Conservation (phyloP, 208 protist species). For the Trypanosoma avium region DNA sequence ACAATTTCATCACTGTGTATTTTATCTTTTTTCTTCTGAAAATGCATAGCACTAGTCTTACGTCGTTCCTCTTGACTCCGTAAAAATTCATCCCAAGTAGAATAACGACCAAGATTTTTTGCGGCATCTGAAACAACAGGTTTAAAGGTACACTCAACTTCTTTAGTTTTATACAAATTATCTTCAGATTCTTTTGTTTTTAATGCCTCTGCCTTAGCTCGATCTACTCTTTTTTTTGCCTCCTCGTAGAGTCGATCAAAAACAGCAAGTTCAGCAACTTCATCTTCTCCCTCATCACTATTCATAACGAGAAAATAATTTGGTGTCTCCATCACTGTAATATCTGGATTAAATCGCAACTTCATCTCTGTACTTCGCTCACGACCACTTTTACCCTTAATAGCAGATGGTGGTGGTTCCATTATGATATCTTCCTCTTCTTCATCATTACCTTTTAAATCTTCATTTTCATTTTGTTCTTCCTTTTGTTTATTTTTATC, state of each 20-base stretch:
- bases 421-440: neutral
- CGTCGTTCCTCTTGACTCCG: conserved; percentile 18
- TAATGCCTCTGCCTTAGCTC: neutral
- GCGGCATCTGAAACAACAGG: conserved; percentile 27
- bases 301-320: conserved; percentile 27
- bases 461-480: neutral
- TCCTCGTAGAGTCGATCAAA: conserved; percentile 43
- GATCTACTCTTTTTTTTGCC: conserved; percentile 17
- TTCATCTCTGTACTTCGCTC: conserved; percentile 20
- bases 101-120: conserved; percentile 14
- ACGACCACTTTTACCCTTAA: conserved; percentile 22
- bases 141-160: conserved; percentile 26
- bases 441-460: neutral
- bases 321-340: conserved; percentile 25
- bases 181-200: neutral
- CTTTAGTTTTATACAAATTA: neutral
- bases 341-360: conserved; percentile 16
- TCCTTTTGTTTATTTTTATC: neutral
- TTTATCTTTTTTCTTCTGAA: conserved; percentile 27
- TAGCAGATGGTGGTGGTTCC: conserved; percentile 1
- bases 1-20: conserved; percentile 15
- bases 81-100: conserved; percentile 26
- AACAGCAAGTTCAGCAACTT: conserved; percentile 17
- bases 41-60: conserved; percentile 20
- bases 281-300: conserved; percentile 18